Evolutionary conservation across 306 rosid genomes (phyloP), one percentile per base, ranked within the genome.

Genomic region (Canavalia ensiformis): DNA sequence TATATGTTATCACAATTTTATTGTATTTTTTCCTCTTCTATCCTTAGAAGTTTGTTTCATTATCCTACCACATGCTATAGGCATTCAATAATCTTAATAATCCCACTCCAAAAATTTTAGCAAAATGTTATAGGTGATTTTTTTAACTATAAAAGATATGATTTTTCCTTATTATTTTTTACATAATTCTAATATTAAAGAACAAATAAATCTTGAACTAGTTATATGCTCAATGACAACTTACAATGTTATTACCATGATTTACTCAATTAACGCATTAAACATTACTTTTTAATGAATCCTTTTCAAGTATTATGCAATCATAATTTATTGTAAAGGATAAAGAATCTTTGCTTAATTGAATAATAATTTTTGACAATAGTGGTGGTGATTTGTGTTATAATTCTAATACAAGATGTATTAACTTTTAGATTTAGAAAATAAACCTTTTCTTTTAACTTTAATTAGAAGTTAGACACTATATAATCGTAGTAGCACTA

Each of bases 21-120:
- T 33, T 68, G 8, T 81, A 7, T 41, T 71, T 74, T 80, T 58
- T 7, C 86, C 41, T 41, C 72, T 33, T 76, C 31, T 28, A 66
- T 84, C 8, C 70, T 74, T 55, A 18, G 5, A 33, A 41, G 44
- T 39, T 18, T 45, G 73, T 82, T 57, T 87, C 69, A 80, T 58
- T 37, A 67, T 52, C 13, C 1, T 69, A 47, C 44, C 80, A 11
- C 65, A 7, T 77, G 64, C 11, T 77, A 65, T 79, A 95, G 99
- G 93, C 99, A 2, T 92, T 88, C 82, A 96, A 93, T 81, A 96
- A 96, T 86, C 92, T 96, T 54, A 95, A 98, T 54, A 97, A 98
- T 31, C 90, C 98, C 13, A 83, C 92, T 81, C 98, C 98, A 34
- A 90, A 90, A 85, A 92, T 96, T 84, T 88, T 87, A 85, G 98